Evolutionary conservation across 2,329 filamentous ascomycete species (phyloP).

Genomic region (Exophiala spinifera): DNA sequence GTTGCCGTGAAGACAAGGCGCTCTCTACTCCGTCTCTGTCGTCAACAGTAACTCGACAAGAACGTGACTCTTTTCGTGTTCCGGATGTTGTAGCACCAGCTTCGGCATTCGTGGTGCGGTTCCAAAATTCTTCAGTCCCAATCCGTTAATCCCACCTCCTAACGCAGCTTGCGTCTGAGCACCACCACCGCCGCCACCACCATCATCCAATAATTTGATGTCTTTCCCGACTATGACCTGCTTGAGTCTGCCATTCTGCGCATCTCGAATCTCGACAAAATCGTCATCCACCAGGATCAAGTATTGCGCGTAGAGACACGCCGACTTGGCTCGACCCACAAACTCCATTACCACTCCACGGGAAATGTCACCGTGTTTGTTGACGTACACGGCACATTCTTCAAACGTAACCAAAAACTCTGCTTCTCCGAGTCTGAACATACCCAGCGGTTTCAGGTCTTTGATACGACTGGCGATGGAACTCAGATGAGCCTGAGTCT

Average conservation of each 20-base stretch:
- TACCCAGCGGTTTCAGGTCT: slow-evolving; percentile 81
- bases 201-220: slow-evolving; percentile 86
- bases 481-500: slow-evolving; percentile 60
- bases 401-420: slow-evolving; percentile 94
- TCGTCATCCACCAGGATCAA: slow-evolving; percentile 91
- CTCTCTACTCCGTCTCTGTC: slow-evolving; percentile 54
- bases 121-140: slow-evolving; percentile 34
- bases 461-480: slow-evolving; percentile 82
- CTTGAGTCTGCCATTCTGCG: slow-evolving; percentile 86
- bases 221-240: slow-evolving; percentile 93
- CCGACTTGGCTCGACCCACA: slow-evolving; percentile 84
- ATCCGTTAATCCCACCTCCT: slow-evolving; percentile 37
- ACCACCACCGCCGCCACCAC: slow-evolving; percentile 62
- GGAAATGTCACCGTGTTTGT: slow-evolving; percentile 95
- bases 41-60: slow-evolving; percentile 91
- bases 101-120: slow-evolving; percentile 71
- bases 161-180: slow-evolving; percentile 35
- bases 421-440: slow-evolving; percentile 90
- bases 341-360: slow-evolving; percentile 97
- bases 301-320: slow-evolving; percentile 87
- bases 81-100: slow-evolving; percentile 91
- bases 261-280: slow-evolving; percentile 95
- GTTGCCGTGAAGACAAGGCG: background rate
- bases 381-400: slow-evolving; percentile 95
- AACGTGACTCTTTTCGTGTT: slow-evolving; percentile 77